Evolutionary conservation across 148 eudicot species (phyloP).

Genomic region (Chenopodium album): DNA sequence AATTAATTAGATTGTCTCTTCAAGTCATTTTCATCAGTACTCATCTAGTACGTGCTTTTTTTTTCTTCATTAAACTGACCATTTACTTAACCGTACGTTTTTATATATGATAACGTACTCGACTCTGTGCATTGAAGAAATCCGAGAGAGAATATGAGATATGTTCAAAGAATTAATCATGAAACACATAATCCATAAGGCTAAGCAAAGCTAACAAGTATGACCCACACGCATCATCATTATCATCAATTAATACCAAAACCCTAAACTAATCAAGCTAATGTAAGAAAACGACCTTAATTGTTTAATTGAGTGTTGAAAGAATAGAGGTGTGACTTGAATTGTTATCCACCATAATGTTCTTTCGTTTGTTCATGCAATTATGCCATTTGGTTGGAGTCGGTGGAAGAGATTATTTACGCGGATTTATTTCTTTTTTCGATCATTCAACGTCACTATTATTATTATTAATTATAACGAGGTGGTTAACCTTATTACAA

Average conservation of each 20-base stretch:
- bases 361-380: neutral
- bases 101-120: too few species aligned
- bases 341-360: neutral
- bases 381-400: constrained; percentile 1
- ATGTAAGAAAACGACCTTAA: neutral
- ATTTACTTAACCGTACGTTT: too few species aligned
- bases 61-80: too few species aligned
- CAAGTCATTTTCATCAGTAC: too few species aligned
- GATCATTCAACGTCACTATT: neutral
- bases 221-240: neutral
- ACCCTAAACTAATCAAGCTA: neutral
- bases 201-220: too few species aligned
- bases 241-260: neutral
- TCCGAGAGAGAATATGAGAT: too few species aligned
- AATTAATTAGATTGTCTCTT: too few species aligned
- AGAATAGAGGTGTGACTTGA: constrained; percentile 6
- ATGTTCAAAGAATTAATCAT: too few species aligned
- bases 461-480: neutral
- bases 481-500: neutral
- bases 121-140: too few species aligned
- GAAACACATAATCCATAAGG: neutral
- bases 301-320: neutral
- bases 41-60: too few species aligned
- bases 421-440: neutral
- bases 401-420: neutral